Percentiles rank a stretch among this genome's conserved stretches.
These are phyloP conservation scores for Mucor indicus DNA, from an alignment of 371 early-diverging fungal genomes.

Conservation along the genomic window DNA sequence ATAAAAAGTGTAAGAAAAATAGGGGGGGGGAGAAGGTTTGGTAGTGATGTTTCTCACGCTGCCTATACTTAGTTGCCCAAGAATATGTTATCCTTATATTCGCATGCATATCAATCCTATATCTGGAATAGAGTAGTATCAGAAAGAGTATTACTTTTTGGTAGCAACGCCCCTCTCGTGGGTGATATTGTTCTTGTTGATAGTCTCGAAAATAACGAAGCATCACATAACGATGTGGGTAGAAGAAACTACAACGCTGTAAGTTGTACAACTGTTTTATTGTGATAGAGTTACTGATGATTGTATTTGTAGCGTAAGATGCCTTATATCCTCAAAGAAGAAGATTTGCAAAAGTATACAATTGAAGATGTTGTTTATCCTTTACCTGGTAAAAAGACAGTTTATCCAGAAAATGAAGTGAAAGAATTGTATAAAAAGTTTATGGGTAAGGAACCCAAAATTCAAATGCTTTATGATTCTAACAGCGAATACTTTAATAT, in stretches of 20 bases:
- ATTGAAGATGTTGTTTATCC: constrained; percentile 92
- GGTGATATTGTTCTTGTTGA: constrained; percentile 82
- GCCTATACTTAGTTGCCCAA: constrained; percentile 65
- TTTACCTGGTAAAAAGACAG: constrained; percentile 75
- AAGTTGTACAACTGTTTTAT: constrained; percentile 3
- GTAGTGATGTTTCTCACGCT: background rate
- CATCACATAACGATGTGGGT: constrained; percentile 13
- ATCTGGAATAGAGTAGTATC: constrained; percentile 93
- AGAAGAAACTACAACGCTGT: constrained; percentile 25
- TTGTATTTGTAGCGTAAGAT: constrained; percentile 25
- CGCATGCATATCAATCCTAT: constrained; percentile 96
- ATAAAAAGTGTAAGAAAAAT: constrained; percentile 49
- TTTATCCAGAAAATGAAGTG: constrained; percentile 80
- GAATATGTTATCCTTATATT: constrained; percentile 88
- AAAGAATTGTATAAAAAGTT: constrained; percentile 60
- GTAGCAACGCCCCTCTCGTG: constrained; percentile 61
- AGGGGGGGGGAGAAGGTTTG: background rate
- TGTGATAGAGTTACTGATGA: background rate
- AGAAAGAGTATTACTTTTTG: constrained; percentile 72
- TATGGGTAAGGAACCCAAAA: constrained; percentile 48
- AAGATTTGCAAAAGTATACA: constrained; percentile 64
- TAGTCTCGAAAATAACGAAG: constrained; percentile 3
- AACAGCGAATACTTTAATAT: background rate
- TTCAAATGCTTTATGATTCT: background rate
- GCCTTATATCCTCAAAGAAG: constrained; percentile 60